Base-by-base conservation (phyloP, 176 grass and related monocot genomes). In the Oryza punctata region DNA sequence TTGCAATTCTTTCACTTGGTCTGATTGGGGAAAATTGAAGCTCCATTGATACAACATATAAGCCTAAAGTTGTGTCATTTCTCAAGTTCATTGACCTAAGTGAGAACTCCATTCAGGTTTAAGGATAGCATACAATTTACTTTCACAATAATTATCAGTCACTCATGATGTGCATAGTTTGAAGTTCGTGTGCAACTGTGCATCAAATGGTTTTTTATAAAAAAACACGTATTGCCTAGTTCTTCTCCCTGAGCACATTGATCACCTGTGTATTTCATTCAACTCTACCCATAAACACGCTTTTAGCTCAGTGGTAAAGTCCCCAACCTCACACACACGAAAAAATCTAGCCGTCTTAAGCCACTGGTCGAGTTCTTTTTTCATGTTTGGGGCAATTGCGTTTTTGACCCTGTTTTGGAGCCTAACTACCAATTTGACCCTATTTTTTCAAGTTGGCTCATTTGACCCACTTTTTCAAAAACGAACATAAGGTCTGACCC, bases 1-100 rank as follows among this genome's bases (percentile, higher is more conserved):
- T 29, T 84, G 59, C 13, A 73, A 83, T 49, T 64, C 66, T 60
- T 49, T 80, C 25, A 65, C 59, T 52, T 67, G 0, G 30, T 85
- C 7, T 43, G 15, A 67, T 50, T n/a, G 57, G 41, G 63, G 40
- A 13, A 65, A 74, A 65, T 52, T 28, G 30, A 60, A 71, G 38
- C 18, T 38, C 38, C 64, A 12, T 65, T 4, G 63, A 41, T 60
- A 23, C 63, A 64, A 21, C 18, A 57, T 57, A 57, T 21, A 57
- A 57, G 4, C 52, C 6, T 5, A 57, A 57, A 21, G 4, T 21
- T 7, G 2, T 6, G 52, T 21, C 43, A 65, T 13, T 29, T 72
- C 12, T 88, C 24, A 27, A 82, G 38, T 78, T 54, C 46, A 70
- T 71, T 44, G 30, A 64, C 52, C 65, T 26, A 54, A 54, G 28